Evolutionary conservation across 352 stramenopile genomes (phyloP).

Genomic region (Phytopythium oedochilum): DNA sequence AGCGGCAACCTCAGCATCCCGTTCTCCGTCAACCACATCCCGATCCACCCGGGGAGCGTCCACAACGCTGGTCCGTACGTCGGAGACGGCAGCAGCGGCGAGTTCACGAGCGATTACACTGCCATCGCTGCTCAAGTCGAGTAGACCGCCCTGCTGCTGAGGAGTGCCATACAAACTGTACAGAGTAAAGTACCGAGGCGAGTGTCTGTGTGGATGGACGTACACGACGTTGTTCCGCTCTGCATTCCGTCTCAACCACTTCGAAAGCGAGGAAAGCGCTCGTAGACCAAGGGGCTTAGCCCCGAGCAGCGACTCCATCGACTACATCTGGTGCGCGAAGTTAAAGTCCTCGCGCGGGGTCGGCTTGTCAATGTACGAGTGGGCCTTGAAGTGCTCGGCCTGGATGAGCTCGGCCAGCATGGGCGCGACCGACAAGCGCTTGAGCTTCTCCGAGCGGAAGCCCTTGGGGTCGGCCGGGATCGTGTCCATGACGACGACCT

Average conservation of each 20-base stretch:
- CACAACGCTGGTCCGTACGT: constrained; percentile 10
- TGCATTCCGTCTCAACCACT: neutral
- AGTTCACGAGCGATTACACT: constrained; percentile 4
- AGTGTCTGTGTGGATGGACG: neutral
- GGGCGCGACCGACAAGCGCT: constrained; percentile 82
- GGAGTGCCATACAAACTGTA: neutral
- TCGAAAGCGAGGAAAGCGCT: no score
- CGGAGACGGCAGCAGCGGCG: neutral
- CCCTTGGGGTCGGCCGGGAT: constrained; percentile 58
- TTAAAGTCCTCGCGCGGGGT: constrained; percentile 84
- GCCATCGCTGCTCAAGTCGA: neutral
- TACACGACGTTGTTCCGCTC: neutral
- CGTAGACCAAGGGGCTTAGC: no score
- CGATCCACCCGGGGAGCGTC: constrained; percentile 37
- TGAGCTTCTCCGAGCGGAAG: constrained; percentile 82
- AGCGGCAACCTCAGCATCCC: constrained; percentile 70
- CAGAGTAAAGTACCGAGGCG: no score
- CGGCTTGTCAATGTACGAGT: constrained; percentile 87
- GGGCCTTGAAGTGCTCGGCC: constrained; percentile 87
- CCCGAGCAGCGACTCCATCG: no score
- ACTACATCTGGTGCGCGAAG: constrained; percentile 83
- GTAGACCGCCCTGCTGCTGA: no score
- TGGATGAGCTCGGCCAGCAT: constrained; percentile 90
- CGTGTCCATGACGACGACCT: constrained; percentile 91
- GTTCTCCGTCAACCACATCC: constrained; percentile 63